Evolutionary conservation across 2,329 filamentous ascomycete genomes (phyloP).

Genomic region (Nothophoma quercina): DNA sequence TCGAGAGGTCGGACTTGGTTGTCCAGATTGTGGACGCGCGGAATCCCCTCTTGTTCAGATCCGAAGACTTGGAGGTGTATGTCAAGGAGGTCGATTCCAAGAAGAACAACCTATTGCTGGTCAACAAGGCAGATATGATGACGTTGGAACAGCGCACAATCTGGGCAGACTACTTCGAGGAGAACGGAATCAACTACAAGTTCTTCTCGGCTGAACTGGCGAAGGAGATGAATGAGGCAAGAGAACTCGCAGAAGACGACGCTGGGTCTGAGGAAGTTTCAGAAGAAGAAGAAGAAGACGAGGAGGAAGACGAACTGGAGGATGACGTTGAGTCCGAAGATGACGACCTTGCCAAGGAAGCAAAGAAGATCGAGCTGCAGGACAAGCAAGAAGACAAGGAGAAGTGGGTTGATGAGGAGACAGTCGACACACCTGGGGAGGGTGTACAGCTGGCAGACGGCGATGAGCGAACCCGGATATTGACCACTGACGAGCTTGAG

Average conservation of each 20-base stretch:
- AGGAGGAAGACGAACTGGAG: constrained; percentile 36
- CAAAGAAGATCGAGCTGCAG: constrained; percentile 56
- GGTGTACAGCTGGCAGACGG: constrained; percentile 46
- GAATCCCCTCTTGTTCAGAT: constrained; percentile 92
- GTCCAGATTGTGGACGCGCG: constrained; percentile 98
- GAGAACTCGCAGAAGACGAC: constrained; percentile 62
- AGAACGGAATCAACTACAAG: constrained; percentile 83
- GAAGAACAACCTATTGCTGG: constrained; percentile 90
- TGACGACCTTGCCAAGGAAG: constrained; percentile 52
- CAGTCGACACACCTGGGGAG: constrained; percentile 45
- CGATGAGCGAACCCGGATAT: constrained; percentile 69
- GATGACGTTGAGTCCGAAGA: constrained; percentile 55
- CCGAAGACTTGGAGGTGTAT: constrained; percentile 90
- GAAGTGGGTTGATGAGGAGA: constrained; percentile 53
- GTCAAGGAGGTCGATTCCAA: constrained; percentile 89
- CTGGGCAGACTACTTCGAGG: constrained; percentile 88
- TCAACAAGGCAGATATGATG: constrained; percentile 99
- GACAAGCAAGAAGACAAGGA: constrained; percentile 53
- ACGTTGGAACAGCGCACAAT: constrained; percentile 78
- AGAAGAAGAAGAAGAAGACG: constrained; percentile 52
- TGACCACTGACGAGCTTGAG: constrained; percentile 93
- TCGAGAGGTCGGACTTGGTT: constrained; percentile 92
- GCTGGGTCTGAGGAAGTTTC: constrained; percentile 53
- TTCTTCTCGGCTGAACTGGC: constrained; percentile 96
- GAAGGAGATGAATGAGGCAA: constrained; percentile 84